Evolutionary conservation across 2,329 filamentous ascomycete species (phyloP).

Genomic region (Stylonectria norvegica): DNA sequence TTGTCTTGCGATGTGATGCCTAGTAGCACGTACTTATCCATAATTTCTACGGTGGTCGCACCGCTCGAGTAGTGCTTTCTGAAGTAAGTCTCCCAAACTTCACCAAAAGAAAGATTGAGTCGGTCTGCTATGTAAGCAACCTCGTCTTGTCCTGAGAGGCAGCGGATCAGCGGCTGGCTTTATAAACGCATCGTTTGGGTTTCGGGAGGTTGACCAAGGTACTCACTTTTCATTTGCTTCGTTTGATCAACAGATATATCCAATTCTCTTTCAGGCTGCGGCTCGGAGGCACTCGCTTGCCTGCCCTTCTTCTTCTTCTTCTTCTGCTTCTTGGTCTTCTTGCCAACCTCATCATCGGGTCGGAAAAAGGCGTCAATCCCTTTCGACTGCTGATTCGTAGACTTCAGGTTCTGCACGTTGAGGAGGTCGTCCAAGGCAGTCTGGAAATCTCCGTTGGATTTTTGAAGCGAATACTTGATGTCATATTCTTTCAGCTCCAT

Average conservation of each 20-base stretch:
- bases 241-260: constrained; percentile 14
- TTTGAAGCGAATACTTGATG: constrained; percentile 63
- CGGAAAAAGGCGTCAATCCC: constrained; percentile 80
- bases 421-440: constrained; percentile 76
- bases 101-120: constrained; percentile 39
- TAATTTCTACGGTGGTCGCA: constrained; percentile 39
- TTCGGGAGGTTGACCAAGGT: no score
- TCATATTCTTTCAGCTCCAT: constrained; percentile 63
- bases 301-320: constrained; percentile 31
- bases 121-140: constrained; percentile 44
- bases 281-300: constrained; percentile 11
- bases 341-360: constrained; percentile 42
- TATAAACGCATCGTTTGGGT: neutral
- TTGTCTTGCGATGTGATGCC: constrained; percentile 33
- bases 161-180: neutral
- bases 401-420: constrained; percentile 73
- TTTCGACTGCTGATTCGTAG: constrained; percentile 60
- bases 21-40: constrained; percentile 42
- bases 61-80: constrained; percentile 37
- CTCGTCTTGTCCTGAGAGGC: constrained; percentile 34
- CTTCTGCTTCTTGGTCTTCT: constrained; percentile 40
- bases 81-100: constrained; percentile 41
- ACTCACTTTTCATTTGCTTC: constrained; percentile 31
- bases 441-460: constrained; percentile 63
- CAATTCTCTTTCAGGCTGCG: no score